Evolutionary conservation across 129 eudicot genomes (phyloP), one percentile per base, ranked within the genome.

Genomic region (Arctium minus): DNA sequence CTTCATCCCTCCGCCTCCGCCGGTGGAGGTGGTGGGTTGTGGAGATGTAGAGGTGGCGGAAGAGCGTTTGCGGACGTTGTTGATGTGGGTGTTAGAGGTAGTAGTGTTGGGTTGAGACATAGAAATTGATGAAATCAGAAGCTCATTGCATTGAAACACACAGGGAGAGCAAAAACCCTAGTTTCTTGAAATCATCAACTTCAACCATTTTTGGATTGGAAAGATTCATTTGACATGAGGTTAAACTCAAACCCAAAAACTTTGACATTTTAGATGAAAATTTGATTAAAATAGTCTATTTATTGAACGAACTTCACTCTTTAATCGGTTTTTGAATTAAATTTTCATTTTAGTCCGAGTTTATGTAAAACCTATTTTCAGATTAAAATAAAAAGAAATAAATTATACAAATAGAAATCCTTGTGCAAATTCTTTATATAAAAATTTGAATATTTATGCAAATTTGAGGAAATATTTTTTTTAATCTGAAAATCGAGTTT

Each of bases 1-100:
- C 83, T 92, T 94, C 98, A 92, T 92, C 65, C 65, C 73, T 15
- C 80, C 75, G 76, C 65, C 72, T 81, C 33, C 79, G 83, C 74
- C 53, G 83, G 81, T 1, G 68, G 31, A 4, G 68, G 79, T 33
- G 50, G 39, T 60, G 56, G 83, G 11, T 60, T 73, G 78, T 70
- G 75, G 68, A 5, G 72, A 0, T 73, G 89, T 29, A 9, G 89
- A 46, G 82, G 88, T 91, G 68, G 68, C 29, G 1, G 68, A 60
- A n/a, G 68, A 60, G 8, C 68, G 68, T 29, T n/a, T 6, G 68
- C 68, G 68, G 9, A 9, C 8, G 37, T 88, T 13, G 65, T n/a
- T 56, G 65, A 50, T 88, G 77, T 79, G 70, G 83, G 77, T 31
- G 81, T 73, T 60, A 79, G 67, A 48, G 89, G 76, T 67, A 86